Base-by-base conservation (phyloP, 163 green algal genomes). In the Trebouxiophyceae sp. region DNA sequence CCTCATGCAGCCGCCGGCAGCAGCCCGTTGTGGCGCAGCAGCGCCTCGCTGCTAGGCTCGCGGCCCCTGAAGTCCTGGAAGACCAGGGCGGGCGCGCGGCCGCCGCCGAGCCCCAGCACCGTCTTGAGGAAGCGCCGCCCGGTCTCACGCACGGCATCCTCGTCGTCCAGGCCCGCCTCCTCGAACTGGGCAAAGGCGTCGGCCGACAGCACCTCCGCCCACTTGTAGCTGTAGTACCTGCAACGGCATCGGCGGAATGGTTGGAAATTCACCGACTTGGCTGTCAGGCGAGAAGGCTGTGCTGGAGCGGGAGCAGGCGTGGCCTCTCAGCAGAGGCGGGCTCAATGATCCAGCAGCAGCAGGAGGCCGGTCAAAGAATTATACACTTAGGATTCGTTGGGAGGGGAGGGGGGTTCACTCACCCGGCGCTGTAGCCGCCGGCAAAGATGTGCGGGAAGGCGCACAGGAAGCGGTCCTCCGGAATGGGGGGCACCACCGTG, bases 181-280 rank as follows among this genome's bases (percentile, higher is more conserved):
- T 98, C 93, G 79, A 99, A 99, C 0, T 93, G 93, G 4, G 67
- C 77, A 74, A 97, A 99, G 0, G 93, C 93, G 67, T 99, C 93
- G 0, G 93, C 92, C 5, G 77, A 91, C 54, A 98, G 79, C 67
- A 95, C 87, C 74, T 93, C 90, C 2, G 92, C 90, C 87, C 88
- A 98, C 83, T 93, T 94, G 84, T 96, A 97, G 62, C 59, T 83
- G 81, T 88, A 91, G 71, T 89, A 93, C 6, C 81, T 83, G n/a
- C n/a, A n/a, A 33, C n/a, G n/a, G n/a, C n/a, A n/a, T n/a, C n/a
- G n/a, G n/a, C n/a, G n/a, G n/a, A n/a, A n/a, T n/a, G n/a, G n/a
- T n/a, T n/a, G n/a, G n/a, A n/a, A n/a, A n/a, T n/a, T n/a, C n/a
- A n/a, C n/a, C n/a, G n/a, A n/a, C n/a, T n/a, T n/a, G n/a, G n/a